Conservation (phyloP, 192 early-diverging fungal genomes). For the Fimicolochytrium jonesii region DNA sequence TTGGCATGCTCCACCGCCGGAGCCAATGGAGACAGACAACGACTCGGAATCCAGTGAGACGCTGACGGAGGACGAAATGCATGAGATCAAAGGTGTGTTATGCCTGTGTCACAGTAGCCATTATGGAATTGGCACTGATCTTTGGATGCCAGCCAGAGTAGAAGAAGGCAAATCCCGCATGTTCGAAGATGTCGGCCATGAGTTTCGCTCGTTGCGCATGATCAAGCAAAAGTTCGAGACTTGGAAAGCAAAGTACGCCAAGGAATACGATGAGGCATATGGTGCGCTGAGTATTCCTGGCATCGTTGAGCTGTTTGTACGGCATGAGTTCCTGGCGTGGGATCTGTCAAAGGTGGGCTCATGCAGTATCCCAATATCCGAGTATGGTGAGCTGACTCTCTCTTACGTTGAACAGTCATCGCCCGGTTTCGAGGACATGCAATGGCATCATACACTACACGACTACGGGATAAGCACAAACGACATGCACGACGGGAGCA, state of each 20-base stretch:
- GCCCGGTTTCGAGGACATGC: slow-evolving; percentile 21
- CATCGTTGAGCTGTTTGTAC: slow-evolving; percentile 32
- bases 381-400: too few relatives aligned
- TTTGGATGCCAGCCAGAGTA: not conserved
- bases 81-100: not conserved
- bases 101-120: too few relatives aligned
- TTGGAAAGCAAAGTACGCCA: slow-evolving; percentile 26
- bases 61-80: slow-evolving; percentile 1
- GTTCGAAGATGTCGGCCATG: slow-evolving; percentile 32
- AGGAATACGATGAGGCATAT: slow-evolving; percentile 31
- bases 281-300: slow-evolving; percentile 25
- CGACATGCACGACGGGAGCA: not conserved
- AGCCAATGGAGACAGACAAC: not conserved
- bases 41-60: not conserved
- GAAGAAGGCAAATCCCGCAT: not conserved
- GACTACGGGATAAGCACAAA: slow-evolving; percentile 12
- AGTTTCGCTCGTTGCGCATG: slow-evolving; percentile 21
- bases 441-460: slow-evolving; percentile 18
- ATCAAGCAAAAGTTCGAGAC: slow-evolving; percentile 31
- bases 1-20: not conserved
- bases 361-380: too few relatives aligned
- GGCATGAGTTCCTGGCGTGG: slow-evolving; percentile 31
- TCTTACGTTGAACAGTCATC: too few relatives aligned
- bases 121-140: too few relatives aligned
- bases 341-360: slow-evolving; percentile 1